phyloP scores from a whole-genome alignment of 768 basidiomycete genomes.

The Agaricus blazei region DNA sequence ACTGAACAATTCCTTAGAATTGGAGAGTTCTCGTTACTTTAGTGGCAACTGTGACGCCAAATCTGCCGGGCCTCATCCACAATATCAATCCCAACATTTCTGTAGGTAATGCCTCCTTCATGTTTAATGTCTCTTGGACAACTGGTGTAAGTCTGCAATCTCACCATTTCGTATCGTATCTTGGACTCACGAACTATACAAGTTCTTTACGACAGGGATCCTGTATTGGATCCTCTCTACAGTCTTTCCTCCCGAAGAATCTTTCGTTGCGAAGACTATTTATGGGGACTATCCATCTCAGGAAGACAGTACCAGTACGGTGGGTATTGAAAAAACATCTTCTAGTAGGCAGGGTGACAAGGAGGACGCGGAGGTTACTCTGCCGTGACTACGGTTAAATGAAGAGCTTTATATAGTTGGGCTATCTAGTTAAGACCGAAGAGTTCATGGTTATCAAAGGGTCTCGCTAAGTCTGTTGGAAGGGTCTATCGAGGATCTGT shows the following conservation, averaged over 20 bases:
- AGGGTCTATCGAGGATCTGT: too few relatives aligned
- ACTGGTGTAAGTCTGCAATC: conserved; percentile 53
- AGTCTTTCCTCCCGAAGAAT: conserved; percentile 36
- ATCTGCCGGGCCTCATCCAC: conserved; percentile 71
- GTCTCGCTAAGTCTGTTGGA: too few relatives aligned
- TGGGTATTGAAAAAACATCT: neutral
- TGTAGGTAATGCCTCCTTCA: conserved; percentile 49
- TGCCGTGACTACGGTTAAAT: too few relatives aligned
- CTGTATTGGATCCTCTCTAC: conserved; percentile 34
- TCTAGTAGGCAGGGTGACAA: neutral
- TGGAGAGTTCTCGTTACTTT: conserved; percentile 75
- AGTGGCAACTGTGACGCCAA: conserved; percentile 62
- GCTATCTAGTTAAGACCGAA: too few relatives aligned
- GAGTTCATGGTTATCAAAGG: too few relatives aligned
- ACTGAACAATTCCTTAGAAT: conserved; percentile 41
- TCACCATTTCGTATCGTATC: neutral
- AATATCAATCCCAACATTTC: conserved; percentile 63
- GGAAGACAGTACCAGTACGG: neutral
- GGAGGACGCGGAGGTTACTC: neutral
- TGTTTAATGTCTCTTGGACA: conserved; percentile 74
- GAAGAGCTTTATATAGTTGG: too few relatives aligned
- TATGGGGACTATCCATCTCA: conserved; percentile 21
- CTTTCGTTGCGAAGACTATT: conserved; percentile 31
- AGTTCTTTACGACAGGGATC: conserved; percentile 34
- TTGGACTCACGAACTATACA: neutral